phyloP scores from a whole-genome alignment of 164 flowering plant species.

The Umbellularia californica region DNA sequence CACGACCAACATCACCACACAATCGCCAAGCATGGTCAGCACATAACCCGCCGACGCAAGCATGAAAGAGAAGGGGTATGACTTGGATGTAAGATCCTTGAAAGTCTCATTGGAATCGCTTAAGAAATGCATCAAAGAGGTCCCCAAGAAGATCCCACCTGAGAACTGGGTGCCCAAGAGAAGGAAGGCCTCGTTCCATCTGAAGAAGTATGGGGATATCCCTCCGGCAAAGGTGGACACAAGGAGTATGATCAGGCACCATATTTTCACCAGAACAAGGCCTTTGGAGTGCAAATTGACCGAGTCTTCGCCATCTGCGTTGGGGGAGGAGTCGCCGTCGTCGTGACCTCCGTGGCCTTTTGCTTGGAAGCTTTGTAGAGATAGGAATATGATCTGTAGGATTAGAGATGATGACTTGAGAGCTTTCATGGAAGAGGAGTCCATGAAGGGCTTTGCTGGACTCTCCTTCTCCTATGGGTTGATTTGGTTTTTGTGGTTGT shows the following conservation, averaged over 20 bases:
- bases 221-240: conserved; percentile 68
- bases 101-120: conserved; percentile 61
- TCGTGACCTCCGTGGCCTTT: conserved; percentile 37
- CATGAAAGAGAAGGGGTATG: conserved; percentile 78
- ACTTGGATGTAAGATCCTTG: conserved; percentile 34
- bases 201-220: conserved; percentile 66
- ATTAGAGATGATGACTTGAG: conserved; percentile 28
- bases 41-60: conserved; percentile 65
- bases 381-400: conserved; percentile 14
- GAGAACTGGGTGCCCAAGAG: conserved; percentile 81
- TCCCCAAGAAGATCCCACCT: conserved; percentile 78
- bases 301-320: neutral
- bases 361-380: conserved; percentile 25
- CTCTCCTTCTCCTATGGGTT: neutral
- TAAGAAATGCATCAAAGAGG: conserved; percentile 78
- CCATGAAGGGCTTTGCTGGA: conserved; percentile 18
- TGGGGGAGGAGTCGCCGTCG: neutral
- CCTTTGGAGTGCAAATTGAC: conserved; percentile 36
- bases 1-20: conserved; percentile 28
- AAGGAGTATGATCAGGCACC: conserved; percentile 62
- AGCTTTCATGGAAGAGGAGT: conserved; percentile 13
- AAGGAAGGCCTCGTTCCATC: conserved; percentile 80
- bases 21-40: conserved; percentile 75
- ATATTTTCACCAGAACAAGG: conserved; percentile 57
- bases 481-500: too few species aligned